Evolutionary conservation across 78 protist species (phyloP).

Genomic region (Guillardia theta): DNA sequence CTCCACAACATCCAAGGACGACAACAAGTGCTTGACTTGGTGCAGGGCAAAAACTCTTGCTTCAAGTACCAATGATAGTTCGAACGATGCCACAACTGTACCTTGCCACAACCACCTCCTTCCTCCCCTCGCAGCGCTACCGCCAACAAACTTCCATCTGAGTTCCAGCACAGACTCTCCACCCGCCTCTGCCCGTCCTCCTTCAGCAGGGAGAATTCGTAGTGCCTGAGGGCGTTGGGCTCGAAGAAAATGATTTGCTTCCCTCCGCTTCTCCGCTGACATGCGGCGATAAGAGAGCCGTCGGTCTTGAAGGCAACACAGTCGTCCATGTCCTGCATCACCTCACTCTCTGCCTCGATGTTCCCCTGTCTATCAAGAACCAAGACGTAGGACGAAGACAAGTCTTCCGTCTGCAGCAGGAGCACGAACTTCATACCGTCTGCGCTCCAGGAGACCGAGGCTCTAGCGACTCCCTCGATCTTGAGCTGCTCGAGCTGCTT

Average conservation of each 20-base stretch:
- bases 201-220: not conserved
- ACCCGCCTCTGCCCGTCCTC: not conserved
- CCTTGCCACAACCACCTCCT: not conserved
- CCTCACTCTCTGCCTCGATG: not conserved
- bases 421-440: not conserved
- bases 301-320: not conserved
- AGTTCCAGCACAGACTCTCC: not conserved
- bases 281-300: not conserved
- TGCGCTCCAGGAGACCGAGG: not conserved
- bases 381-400: not conserved
- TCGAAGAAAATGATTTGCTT: not conserved
- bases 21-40: too few species aligned
- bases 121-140: not conserved
- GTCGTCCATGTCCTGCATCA: not conserved
- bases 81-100: not conserved
- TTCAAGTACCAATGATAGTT: slow-evolving; percentile 8
- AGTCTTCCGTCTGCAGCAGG: not conserved
- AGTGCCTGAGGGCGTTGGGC: not conserved
- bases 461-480: not conserved
- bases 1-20: too few species aligned
- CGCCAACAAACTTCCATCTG: not conserved
- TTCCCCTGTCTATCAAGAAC: not conserved
- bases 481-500: not conserved
- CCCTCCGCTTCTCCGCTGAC: not conserved
- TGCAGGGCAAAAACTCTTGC: not conserved